phyloP scores from a whole-genome alignment of 306 rosid genomes.

The Dryas alaskensis region DNA sequence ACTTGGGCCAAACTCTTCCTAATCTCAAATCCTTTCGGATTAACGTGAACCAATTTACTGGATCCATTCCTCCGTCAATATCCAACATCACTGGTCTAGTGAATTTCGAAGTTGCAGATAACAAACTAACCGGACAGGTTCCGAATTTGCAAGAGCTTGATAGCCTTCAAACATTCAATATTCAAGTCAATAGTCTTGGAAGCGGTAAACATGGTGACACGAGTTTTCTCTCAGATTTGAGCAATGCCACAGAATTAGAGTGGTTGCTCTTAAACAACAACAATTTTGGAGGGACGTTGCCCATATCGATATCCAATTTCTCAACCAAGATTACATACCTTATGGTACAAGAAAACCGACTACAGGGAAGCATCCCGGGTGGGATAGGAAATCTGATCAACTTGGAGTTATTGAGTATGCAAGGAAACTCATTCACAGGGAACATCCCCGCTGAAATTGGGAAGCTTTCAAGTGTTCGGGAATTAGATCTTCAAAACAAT shows the following conservation, averaged over 20 bases:
- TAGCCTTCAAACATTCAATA: background rate
- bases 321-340: background rate
- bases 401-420: background rate
- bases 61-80: background rate
- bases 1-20: background rate
- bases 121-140: background rate
- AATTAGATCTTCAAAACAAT: rapidly evolving
- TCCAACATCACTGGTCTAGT: background rate
- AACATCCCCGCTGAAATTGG: background rate
- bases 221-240: background rate
- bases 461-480: background rate
- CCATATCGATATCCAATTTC: background rate
- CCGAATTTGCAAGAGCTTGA: background rate
- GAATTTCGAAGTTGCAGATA: background rate
- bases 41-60: background rate
- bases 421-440: background rate
- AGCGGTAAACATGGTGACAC: background rate
- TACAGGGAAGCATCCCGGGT: conserved; percentile 10
- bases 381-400: background rate
- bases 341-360: background rate
- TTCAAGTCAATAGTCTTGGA: background rate
- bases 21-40: background rate
- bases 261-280: background rate
- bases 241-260: background rate
- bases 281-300: conserved; percentile 10